Evolutionary conservation across 768 basidiomycete genomes (phyloP), one percentile per base, ranked within the genome.

Genomic region (Pluteus cervinus): DNA sequence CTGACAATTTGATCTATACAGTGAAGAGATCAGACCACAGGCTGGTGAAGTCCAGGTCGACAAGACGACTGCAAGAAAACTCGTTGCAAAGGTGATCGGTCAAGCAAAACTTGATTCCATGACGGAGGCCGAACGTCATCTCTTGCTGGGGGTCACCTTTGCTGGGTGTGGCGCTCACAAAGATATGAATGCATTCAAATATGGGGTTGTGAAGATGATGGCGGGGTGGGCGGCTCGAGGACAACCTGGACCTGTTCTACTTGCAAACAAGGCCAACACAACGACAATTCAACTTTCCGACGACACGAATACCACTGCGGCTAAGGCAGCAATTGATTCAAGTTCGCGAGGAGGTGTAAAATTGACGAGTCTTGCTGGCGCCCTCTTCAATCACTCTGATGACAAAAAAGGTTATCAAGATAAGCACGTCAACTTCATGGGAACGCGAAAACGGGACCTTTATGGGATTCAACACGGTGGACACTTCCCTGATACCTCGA

Each of bases 161-260:
- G 51, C 38, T 16, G 53, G 55, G 4, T 61, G 60, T 29, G 53
- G 48, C 29, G 52, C 50, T 36, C 59, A 61, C 43, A 60, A 58
- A 40, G 58, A 60, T 26, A 29, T 61, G n/a, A 61, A 61, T 24
- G 41, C 47, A 2, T 42, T 53, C n/a, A 51, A 54, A 29, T 53
- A 51, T 11, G 54, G 56, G 0, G 40, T 40, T 21, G 7, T 6
- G 7, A 30, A 15, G n/a, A 42, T 57, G 42, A 30, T 29, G n/a
- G 16, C 5, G 3, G 33, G 33, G 12, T 54, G 51, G 43, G 39
- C 43, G 10, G 16, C 11, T 5, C 25, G 37, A 29, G 40, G 43
- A 5, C 9, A 46, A 5, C 30, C 41, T 1, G 44, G 43, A 3
- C 57, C 57, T 5, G 42, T 55, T 9, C 39, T 51, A 1, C 47